A percentile compares a stretch with the other conserved stretches of the same genome.
These are phyloP conservation scores for Alternaria rosae DNA, from an alignment of 2,329 filamentous ascomycete species.

Conservation along the genomic window DNA sequence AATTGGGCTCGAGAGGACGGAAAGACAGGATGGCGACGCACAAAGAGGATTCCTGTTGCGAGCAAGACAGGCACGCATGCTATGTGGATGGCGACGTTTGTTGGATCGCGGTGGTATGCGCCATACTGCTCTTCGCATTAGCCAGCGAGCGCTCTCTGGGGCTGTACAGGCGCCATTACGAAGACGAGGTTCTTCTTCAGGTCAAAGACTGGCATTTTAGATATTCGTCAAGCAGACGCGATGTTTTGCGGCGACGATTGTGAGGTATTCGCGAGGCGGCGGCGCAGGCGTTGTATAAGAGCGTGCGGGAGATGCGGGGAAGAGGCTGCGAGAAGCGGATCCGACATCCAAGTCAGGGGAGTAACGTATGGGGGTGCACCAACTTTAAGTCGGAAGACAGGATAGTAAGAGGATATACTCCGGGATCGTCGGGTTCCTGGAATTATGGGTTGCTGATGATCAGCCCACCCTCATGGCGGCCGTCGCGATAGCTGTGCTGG, in stretches of 20 bases:
- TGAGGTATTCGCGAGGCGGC: not conserved
- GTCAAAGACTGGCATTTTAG: conserved; percentile 39
- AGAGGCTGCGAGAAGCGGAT: not conserved
- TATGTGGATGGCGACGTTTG: conserved; percentile 82
- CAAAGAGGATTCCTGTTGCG: conserved; percentile 73
- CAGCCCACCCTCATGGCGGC: conserved; percentile 1
- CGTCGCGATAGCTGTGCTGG: not conserved
- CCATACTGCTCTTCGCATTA: conserved; percentile 68
- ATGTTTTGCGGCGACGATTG: not conserved
- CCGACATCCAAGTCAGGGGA: not conserved
- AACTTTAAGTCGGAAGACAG: not conserved
- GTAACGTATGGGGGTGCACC: not conserved
- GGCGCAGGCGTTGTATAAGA: not conserved
- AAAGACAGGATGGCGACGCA: conserved; percentile 53
- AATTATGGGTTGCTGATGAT: not conserved
- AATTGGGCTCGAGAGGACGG: not conserved
- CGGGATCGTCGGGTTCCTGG: not conserved
- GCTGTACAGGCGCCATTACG: conserved; percentile 18
- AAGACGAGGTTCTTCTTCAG: conserved; percentile 47
- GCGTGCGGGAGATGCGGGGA: not conserved
- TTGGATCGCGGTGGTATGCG: conserved; percentile 79
- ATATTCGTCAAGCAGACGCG: not conserved
- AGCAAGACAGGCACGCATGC: conserved; percentile 78
- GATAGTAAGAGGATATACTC: not conserved
- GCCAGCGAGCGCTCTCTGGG: not conserved